phyloP scores from a whole-genome alignment of 176 grass and related monocot genomes.

The Oryza punctata region DNA sequence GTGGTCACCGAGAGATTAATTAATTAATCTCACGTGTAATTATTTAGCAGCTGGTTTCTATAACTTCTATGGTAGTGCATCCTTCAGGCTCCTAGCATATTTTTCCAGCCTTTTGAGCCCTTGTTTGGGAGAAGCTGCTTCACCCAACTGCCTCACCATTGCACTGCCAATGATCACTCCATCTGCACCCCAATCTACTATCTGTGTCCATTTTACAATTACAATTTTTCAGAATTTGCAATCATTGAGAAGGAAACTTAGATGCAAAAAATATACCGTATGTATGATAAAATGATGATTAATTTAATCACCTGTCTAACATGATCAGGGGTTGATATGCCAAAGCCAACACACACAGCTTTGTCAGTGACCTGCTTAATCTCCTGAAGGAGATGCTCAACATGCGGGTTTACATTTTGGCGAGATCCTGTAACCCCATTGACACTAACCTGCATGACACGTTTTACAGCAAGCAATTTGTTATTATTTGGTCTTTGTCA shows the following conservation, averaged over 20 bases:
- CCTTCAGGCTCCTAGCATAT: slow-evolving; percentile 60
- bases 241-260: neutral
- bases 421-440: slow-evolving; percentile 76
- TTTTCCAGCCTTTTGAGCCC: slow-evolving; percentile 55
- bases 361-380: slow-evolving; percentile 79
- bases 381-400: slow-evolving; percentile 66
- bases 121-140: slow-evolving; percentile 64
- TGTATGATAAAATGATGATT: neutral
- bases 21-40: neutral
- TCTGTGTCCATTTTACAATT: slow-evolving; percentile 18
- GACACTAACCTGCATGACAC: slow-evolving; percentile 48
- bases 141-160: slow-evolving; percentile 70
- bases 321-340: slow-evolving; percentile 84
- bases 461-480: neutral
- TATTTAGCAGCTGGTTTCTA: neutral
- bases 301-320: slow-evolving; percentile 58
- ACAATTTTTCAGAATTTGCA: neutral
- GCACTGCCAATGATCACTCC: slow-evolving; percentile 85
- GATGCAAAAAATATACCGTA: neutral
- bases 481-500: neutral
- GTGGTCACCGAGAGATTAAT: neutral
- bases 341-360: slow-evolving; percentile 86
- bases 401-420: slow-evolving; percentile 50
- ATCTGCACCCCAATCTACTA: slow-evolving; percentile 82
- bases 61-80: slow-evolving; percentile 45